These are phyloP conservation scores for Paradendryphiella salina DNA, from an alignment of 2,329 filamentous ascomycete genomes.

Conservation along the genomic window DNA sequence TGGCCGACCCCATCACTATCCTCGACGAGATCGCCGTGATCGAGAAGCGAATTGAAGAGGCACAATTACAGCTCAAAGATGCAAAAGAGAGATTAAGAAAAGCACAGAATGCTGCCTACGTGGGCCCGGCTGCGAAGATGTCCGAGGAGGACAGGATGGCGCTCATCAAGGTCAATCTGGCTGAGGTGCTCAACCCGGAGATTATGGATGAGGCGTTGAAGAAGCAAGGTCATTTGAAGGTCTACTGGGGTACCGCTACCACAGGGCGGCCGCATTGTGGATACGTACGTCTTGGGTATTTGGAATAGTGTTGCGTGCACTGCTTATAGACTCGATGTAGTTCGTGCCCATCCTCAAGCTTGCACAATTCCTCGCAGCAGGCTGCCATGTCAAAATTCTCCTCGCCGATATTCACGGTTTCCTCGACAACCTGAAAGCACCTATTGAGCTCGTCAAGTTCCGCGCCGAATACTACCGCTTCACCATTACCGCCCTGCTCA, in stretches of 20 bases:
- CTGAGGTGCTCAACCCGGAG: constrained; percentile 81
- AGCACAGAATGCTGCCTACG: constrained; percentile 22
- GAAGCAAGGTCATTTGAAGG: constrained; percentile 67
- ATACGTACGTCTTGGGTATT: constrained; percentile 57
- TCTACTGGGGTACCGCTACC: constrained; percentile 89
- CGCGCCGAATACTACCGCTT: constrained; percentile 83
- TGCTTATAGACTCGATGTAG: constrained; percentile 22
- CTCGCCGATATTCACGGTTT: constrained; percentile 69
- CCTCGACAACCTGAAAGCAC: constrained; percentile 82
- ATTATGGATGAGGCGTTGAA: constrained; percentile 75
- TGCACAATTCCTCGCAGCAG: constrained; percentile 81
- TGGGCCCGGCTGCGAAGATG: constrained; percentile 39
- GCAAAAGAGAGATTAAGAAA: constrained; percentile 36
- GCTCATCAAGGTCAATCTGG: constrained; percentile 78
- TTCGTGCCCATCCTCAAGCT: constrained; percentile 88
- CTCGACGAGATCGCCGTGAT: constrained; percentile 39
- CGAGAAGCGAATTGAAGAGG: constrained; percentile 39
- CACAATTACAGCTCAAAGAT: constrained; percentile 37
- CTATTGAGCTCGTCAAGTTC: constrained; percentile 81
- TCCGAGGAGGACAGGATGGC: constrained; percentile 65
- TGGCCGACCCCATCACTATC: constrained; percentile 37
- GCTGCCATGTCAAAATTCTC: constrained; percentile 78
- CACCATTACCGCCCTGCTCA: constrained; percentile 73
- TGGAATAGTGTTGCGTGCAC: neutral
- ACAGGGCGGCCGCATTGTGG: constrained; percentile 87